Base-by-base conservation (phyloP, 2,329 filamentous ascomycete genomes). In the Trichoderma breve region DNA sequence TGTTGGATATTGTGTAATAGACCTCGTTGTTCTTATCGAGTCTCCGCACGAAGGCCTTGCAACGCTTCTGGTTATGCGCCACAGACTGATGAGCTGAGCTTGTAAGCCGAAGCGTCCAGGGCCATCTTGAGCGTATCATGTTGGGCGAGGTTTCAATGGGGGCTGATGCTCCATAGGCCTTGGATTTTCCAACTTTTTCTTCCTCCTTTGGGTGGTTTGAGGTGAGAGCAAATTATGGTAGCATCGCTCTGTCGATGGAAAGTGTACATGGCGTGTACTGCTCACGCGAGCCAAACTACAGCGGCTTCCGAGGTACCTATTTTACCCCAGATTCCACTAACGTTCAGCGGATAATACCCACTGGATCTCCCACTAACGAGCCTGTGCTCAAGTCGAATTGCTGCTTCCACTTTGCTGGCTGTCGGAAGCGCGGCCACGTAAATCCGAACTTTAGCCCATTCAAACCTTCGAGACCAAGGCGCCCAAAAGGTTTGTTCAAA, bases 1-100 rank as follows among this genome's bases (percentile, higher is more conserved):
- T 77, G 70, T 77, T 78, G 51, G 71, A 61, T 61, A 78, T 26
- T 11, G 73, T 75, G 73, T 79, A 82, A 73, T 80, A 81, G 24
- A 74, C 58, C 2, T 76, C 70, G 9, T 75, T 74, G 36, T 75
- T 73, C 55, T 75, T 73, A 70, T 75, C 73, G 24, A 73, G 30
- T 24, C 26, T 75, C 65, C 74, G 75, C 24, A 77, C 63, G 68
- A 80, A 81, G 24, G 73, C 72, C 70, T 77, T 80, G 62, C 30
- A 67, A 9, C 73, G 75, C 51, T 43, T 72, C 18, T 72, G 73
- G 28, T 63, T 28, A 30, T 12, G 62, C 14, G 63, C 60, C 62
- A 58, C 57, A 55, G 28, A 63, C 12, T 43, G 72, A 26, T n/a
- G 64, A 24, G 63, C 71, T 24, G 69, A 18, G 61, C 43, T 72